A percentile compares a stretch with the other conserved stretches of the same genome.
Evolutionary conservation across 495 filamentous ascomycete genomes (phyloP).

Genomic region (Acidomyces sp.): DNA sequence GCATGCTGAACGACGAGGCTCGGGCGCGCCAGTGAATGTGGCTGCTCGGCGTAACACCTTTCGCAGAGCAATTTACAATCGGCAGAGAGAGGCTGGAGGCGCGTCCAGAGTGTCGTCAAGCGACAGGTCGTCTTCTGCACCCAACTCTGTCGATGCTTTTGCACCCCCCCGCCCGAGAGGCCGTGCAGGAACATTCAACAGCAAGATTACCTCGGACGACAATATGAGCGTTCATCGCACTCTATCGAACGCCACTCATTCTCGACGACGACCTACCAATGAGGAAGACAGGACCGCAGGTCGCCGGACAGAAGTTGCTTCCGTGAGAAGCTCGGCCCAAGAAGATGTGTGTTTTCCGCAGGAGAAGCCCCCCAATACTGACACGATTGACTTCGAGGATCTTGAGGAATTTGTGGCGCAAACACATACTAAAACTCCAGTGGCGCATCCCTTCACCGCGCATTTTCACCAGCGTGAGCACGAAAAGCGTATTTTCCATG

Average conservation of each 20-base stretch:
- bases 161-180: conserved; percentile 60
- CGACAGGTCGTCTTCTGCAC: conserved; percentile 65
- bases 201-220: conserved; percentile 41
- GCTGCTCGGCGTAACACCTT: conserved; percentile 25
- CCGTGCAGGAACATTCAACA: conserved; percentile 50
- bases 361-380: conserved; percentile 42
- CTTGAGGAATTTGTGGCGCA: conserved; percentile 74
- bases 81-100: conserved; percentile 32
- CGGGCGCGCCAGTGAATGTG: conserved; percentile 19
- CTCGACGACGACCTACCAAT: conserved; percentile 44
- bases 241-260: conserved; percentile 52
- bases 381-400: conserved; percentile 73
- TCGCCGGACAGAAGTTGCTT: conserved; percentile 33
- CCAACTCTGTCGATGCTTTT: conserved; percentile 96
- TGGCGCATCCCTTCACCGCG: conserved; percentile 23
- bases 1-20: conserved; percentile 22
- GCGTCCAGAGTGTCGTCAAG: conserved; percentile 41
- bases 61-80: conserved; percentile 25
- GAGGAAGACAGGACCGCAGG: conserved; percentile 40
- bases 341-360: conserved; percentile 81
- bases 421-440: conserved; percentile 32
- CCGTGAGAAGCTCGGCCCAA: conserved; percentile 39
- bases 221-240: conserved; percentile 57
- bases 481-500: conserved; percentile 47
- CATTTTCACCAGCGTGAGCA: conserved; percentile 5